These are phyloP conservation scores for Canna indica DNA, from an alignment of 176 grass and related monocot species.

Conservation along the genomic window DNA sequence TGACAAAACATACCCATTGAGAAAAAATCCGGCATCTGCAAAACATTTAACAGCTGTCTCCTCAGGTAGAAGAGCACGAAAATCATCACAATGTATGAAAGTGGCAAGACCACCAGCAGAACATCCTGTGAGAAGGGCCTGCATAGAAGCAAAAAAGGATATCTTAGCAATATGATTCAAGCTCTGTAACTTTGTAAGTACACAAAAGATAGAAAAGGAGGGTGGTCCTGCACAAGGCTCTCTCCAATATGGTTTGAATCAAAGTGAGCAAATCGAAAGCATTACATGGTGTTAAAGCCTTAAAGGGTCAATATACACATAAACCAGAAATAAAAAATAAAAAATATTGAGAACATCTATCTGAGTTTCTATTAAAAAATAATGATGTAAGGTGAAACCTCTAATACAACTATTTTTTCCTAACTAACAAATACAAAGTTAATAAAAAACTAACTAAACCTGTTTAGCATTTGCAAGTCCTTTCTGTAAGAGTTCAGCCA, in stretches of 20 bases:
- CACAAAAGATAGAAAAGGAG: no score
- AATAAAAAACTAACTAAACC: constrained; percentile 17
- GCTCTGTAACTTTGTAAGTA: no score
- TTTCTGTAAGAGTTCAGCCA: constrained; percentile 46
- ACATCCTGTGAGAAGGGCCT: constrained; percentile 78
- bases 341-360: neutral
- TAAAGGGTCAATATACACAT: no score
- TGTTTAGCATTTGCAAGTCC: constrained; percentile 53
- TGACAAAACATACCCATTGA: constrained; percentile 42
- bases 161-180: neutral
- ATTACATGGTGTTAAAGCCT: no score
- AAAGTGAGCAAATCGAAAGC: no score
- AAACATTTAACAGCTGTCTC: constrained; percentile 55
- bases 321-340: neutral
- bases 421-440: neutral
- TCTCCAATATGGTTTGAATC: no score
- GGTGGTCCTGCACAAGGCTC: no score
- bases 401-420: neutral
- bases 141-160: constrained; percentile 9
- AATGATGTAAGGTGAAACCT: neutral
- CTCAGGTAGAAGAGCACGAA: constrained; percentile 49
- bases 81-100: constrained; percentile 71
- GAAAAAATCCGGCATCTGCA: constrained; percentile 73
- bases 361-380: neutral
- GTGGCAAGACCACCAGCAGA: constrained; percentile 72